Evolutionary conservation across 208 protist species (phyloP).

Genomic region (Leishmania braziliensis): DNA sequence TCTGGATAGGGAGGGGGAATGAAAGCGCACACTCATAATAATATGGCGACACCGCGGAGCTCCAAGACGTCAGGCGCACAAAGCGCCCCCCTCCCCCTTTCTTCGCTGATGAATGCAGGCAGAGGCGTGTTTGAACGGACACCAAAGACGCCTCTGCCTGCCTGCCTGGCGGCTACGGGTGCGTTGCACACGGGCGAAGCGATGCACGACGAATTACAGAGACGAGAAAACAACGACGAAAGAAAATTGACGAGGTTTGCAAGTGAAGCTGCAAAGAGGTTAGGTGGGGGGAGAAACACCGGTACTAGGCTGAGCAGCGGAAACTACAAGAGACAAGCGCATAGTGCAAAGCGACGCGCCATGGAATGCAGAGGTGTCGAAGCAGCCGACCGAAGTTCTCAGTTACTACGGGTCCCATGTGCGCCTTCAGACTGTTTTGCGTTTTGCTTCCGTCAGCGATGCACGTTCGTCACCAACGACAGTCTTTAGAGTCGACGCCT

Average conservation of each 20-base stretch:
- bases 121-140: neutral
- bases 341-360: neutral
- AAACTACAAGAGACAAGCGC: neutral
- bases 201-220: neutral
- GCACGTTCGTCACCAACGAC: neutral
- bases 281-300: too few species aligned
- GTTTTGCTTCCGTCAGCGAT: neutral
- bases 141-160: neutral
- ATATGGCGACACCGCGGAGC: neutral
- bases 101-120: neutral
- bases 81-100: neutral
- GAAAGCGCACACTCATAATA: neutral
- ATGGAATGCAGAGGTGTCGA: neutral
- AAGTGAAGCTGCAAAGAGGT: neutral
- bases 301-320: neutral
- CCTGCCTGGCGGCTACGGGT: too few species aligned
- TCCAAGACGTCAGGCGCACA: neutral
- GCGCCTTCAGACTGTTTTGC: neutral
- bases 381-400: neutral
- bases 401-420: neutral
- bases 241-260: neutral
- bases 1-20: neutral
- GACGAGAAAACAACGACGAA: neutral
- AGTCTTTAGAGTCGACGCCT: neutral
- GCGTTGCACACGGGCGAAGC: neutral